These are phyloP conservation scores for Arthrinium phaeospermum DNA, from an alignment of 2,329 filamentous ascomycete species.

Conservation along the genomic window DNA sequence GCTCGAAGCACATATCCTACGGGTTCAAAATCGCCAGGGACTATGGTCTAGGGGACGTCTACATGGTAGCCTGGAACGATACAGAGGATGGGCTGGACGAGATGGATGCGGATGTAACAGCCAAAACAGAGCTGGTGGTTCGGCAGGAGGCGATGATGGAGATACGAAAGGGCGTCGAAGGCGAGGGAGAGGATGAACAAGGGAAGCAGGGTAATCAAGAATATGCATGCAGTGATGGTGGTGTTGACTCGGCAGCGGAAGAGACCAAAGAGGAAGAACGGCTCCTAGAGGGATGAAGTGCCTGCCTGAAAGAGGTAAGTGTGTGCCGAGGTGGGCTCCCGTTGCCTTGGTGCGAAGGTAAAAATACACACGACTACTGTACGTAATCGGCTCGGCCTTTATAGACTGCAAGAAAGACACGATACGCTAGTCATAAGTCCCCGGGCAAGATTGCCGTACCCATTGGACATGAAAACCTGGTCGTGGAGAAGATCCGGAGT, in stretches of 20 bases:
- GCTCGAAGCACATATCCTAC: not conserved
- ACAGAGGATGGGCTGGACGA: not conserved
- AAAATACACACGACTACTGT: not conserved
- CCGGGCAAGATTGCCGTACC: conserved; percentile 11
- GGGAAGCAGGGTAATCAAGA: not conserved
- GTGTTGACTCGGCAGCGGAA: not conserved
- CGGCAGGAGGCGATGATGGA: not conserved
- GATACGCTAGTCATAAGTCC: not conserved
- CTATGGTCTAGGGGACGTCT: not conserved
- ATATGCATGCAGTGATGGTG: not conserved
- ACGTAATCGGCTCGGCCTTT: conserved; percentile 4
- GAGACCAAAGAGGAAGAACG: not conserved
- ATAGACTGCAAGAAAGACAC: no score
- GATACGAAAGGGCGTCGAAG: not conserved
- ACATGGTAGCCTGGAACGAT: not conserved
- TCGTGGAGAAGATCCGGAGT: conserved; percentile 16
- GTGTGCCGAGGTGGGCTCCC: not conserved
- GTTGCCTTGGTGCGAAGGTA: not conserved
- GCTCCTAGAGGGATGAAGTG: not conserved
- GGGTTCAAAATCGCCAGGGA: not conserved
- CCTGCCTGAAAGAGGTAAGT: not conserved
- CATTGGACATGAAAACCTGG: conserved; percentile 2
- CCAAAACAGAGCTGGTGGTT: not conserved
- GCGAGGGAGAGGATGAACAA: not conserved
- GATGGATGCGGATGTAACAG: not conserved